phyloP scores from a whole-genome alignment of 208 protist species.

The Trypanosoma avium region DNA sequence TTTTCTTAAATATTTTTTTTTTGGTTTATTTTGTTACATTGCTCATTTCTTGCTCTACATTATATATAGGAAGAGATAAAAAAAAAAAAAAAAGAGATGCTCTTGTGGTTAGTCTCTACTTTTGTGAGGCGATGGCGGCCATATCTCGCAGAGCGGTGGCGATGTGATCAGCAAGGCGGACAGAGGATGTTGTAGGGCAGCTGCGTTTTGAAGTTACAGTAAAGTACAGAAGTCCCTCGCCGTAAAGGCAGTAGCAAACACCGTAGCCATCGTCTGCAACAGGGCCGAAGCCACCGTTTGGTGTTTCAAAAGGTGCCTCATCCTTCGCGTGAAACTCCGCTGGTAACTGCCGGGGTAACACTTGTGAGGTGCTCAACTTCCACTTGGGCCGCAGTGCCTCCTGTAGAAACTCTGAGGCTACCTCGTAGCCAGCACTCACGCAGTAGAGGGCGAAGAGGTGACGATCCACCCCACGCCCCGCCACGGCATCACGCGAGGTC shows the following conservation, averaged over 20 bases:
- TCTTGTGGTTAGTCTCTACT: no score
- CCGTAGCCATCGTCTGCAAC: constrained; percentile 86
- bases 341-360: constrained; percentile 66
- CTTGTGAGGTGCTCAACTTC: constrained; percentile 82
- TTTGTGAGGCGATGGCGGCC: constrained; percentile 18
- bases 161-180: constrained; percentile 45
- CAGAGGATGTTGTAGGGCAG: constrained; percentile 41
- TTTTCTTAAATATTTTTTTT: constrained; percentile 5
- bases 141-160: constrained; percentile 44
- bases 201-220: constrained; percentile 77
- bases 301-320: constrained; percentile 46
- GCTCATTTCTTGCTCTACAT: background rate
- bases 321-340: constrained; percentile 36
- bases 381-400: constrained; percentile 61
- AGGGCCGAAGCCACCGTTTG: constrained; percentile 85
- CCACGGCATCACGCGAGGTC: constrained; percentile 56
- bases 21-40: background rate
- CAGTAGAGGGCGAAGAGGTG: constrained; percentile 90
- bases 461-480: constrained; percentile 78
- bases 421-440: constrained; percentile 43
- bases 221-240: constrained; percentile 69
- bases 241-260: constrained; percentile 86
- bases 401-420: constrained; percentile 68
- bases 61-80: background rate
- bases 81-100: constrained; percentile 4